These are phyloP conservation scores for Lycium ferocissimum DNA, from an alignment of 257 asterid species.

Conservation along the genomic window DNA sequence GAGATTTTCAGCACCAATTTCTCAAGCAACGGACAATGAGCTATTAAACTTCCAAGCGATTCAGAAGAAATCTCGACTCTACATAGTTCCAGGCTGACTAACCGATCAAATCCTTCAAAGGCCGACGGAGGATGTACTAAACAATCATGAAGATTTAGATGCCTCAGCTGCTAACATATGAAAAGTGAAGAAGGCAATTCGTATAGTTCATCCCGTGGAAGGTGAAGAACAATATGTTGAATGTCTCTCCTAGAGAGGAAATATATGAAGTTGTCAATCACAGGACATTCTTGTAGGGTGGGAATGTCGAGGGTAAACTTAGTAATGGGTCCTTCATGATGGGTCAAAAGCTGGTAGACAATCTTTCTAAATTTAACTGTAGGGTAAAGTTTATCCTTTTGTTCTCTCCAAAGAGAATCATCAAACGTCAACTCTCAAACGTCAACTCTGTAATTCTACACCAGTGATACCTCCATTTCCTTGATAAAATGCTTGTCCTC, in stretches of 20 bases:
- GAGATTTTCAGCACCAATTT: background rate
- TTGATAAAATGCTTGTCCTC: no score
- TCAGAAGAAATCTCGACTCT: background rate
- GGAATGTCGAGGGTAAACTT: background rate
- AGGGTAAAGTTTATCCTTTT: slow-evolving; percentile 8
- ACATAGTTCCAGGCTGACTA: background rate
- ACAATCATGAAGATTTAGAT: background rate
- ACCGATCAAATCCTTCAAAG: background rate
- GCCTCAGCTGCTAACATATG: background rate
- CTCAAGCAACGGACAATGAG: background rate
- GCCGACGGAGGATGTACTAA: background rate
- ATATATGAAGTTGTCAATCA: background rate
- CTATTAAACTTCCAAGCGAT: background rate
- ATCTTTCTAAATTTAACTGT: background rate
- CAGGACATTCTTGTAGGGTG: background rate
- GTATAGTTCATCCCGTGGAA: background rate
- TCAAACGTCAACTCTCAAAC: background rate
- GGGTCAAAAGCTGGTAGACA: background rate
- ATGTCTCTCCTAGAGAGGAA: background rate
- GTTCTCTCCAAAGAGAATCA: background rate
- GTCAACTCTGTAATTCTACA: background rate
- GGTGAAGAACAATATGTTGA: slow-evolving; percentile 17
- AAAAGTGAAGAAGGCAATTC: slow-evolving; percentile 1
- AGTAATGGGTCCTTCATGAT: slow-evolving; percentile 8
- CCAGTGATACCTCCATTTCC: background rate